Conservation (phyloP, 345 rosid genomes). For the Chamaenerion angustifolium region DNA sequence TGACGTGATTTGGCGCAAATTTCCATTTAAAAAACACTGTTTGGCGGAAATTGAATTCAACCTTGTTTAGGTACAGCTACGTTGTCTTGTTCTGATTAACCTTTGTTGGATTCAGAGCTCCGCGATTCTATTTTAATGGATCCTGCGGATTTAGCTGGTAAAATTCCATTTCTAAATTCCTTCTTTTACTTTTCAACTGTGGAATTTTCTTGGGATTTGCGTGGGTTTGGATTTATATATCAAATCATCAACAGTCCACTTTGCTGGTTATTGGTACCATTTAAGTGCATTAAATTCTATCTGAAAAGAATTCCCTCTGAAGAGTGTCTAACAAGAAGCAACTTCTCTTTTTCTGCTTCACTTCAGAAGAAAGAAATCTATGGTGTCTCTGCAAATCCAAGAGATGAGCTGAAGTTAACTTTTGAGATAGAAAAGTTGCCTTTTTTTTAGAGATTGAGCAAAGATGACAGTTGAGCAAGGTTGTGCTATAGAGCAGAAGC, state of each 20-base stretch:
- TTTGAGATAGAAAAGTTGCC: background rate
- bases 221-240: background rate
- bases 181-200: background rate
- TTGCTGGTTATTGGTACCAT: background rate
- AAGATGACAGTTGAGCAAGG: slow-evolving; percentile 28
- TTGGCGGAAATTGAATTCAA: too few species aligned
- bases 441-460: slow-evolving; percentile 12
- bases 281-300: background rate
- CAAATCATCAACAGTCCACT: background rate
- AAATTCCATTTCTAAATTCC: background rate
- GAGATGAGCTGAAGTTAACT: background rate
- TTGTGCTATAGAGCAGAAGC: slow-evolving; percentile 23
- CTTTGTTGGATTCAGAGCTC: slow-evolving; percentile 14
- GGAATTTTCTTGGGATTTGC: slow-evolving; percentile 1
- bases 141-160: slow-evolving; percentile 7
- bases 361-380: too few species aligned
- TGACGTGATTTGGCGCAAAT: too few species aligned
- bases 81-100: slow-evolving; percentile 20
- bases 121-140: slow-evolving; percentile 3
- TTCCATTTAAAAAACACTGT: too few species aligned
- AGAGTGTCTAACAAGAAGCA: too few species aligned
- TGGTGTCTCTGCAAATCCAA: too few species aligned
- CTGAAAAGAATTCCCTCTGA: too few species aligned
- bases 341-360: too few species aligned
- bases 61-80: slow-evolving; percentile 1